Conservation (phyloP, 306 rosid genomes). For the Lupinus albus region DNA sequence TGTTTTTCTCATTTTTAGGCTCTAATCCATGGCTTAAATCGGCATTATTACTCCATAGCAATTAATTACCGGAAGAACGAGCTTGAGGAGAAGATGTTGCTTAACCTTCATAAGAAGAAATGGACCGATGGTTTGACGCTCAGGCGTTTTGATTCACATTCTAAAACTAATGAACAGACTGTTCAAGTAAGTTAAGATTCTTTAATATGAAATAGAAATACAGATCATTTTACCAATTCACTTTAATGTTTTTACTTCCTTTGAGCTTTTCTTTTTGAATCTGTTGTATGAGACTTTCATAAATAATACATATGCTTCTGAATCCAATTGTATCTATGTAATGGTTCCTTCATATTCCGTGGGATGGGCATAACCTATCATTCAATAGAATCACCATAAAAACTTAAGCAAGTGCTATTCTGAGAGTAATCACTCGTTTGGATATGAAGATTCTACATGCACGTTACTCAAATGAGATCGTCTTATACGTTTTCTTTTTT, state of each 20-base stretch:
- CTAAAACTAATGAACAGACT: constrained; percentile 92
- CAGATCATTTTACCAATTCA: not conserved
- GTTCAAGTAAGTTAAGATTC: constrained; percentile 65
- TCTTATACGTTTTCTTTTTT: not conserved
- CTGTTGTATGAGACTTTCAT: not conserved
- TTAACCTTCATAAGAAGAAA: constrained; percentile 93
- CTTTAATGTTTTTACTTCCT: not conserved
- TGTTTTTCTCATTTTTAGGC: constrained; percentile 61
- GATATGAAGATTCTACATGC: not conserved
- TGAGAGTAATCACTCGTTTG: not conserved
- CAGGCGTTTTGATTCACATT: constrained; percentile 75
- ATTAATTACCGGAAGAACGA: constrained; percentile 94
- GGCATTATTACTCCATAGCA: constrained; percentile 94
- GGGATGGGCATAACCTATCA: not conserved
- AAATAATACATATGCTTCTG: not conserved
- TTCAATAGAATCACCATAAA: constrained; percentile 2
- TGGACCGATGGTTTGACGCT: constrained; percentile 96
- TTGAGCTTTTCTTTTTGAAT: not conserved
- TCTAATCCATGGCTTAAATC: constrained; percentile 87
- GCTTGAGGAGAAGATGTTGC: constrained; percentile 92
- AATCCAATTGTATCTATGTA: not conserved
- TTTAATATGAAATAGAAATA: not conserved
- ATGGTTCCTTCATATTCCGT: not conserved
- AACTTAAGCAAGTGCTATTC: not conserved
- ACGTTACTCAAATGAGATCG: not conserved